These are phyloP conservation scores for Diplodia scrobiculata DNA, from an alignment of 2,329 filamentous ascomycete species.

Conservation along the genomic window DNA sequence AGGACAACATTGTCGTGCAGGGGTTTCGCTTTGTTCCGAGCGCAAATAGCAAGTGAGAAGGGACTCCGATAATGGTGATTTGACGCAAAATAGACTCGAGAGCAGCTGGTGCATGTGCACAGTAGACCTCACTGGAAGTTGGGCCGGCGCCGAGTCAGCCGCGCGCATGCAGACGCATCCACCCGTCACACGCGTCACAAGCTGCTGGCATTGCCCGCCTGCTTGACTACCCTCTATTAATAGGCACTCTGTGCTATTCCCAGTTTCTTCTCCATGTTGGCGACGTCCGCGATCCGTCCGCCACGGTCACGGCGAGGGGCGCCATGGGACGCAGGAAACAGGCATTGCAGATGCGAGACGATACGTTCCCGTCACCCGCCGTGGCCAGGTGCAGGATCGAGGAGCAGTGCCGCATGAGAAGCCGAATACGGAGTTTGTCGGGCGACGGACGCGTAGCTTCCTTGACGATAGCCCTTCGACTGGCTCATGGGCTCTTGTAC, in stretches of 20 bases:
- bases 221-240: neutral
- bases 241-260: neutral
- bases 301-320: neutral
- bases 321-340: neutral
- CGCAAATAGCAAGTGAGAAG: neutral
- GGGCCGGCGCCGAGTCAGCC: conserved; percentile 23
- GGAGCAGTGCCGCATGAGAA: neutral
- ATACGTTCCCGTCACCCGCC: neutral
- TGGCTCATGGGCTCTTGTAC: neutral
- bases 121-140: conserved; percentile 4
- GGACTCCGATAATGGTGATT: neutral
- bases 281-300: neutral
- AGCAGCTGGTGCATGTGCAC: neutral
- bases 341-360: neutral
- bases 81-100: neutral
- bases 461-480: neutral
- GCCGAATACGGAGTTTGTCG: neutral
- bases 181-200: neutral
- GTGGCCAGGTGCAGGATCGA: neutral
- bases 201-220: conserved; percentile 2
- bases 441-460: no score
- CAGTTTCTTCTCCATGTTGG: neutral
- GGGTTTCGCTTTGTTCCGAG: conserved; percentile 13
- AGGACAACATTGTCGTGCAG: neutral
- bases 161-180: conserved; percentile 10